phyloP scores from a whole-genome alignment of 176 grass and related monocot species.

The Oryza longistaminata region DNA sequence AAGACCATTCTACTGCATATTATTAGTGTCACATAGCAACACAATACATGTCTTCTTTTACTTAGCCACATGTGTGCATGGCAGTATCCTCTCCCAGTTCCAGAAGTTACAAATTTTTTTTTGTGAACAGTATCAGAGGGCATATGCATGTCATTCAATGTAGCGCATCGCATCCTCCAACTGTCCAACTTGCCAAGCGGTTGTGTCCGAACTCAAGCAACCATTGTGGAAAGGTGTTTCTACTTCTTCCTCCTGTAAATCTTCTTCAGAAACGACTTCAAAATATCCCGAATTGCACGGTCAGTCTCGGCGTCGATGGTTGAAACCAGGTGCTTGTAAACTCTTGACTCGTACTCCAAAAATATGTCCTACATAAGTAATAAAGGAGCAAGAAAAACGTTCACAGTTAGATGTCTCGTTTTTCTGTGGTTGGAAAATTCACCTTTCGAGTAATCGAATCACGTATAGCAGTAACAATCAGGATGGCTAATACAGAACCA shows the following conservation, averaged over 20 bases:
- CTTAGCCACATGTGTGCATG: no score
- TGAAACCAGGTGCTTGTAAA: conserved; percentile 60
- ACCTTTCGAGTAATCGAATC: no score
- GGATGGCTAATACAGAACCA: not conserved
- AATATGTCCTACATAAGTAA: conserved; percentile 47
- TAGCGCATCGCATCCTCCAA: not conserved
- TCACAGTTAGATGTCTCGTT: no score
- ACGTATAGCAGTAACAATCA: no score
- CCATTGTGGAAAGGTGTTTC: not conserved
- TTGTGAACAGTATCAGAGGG: not conserved
- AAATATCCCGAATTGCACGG: conserved; percentile 47
- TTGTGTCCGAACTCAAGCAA: not conserved
- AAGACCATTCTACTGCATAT: not conserved
- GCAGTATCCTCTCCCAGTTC: no score
- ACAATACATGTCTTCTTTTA: not conserved
- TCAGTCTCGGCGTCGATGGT: conserved; percentile 52
- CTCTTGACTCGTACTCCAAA: conserved; percentile 61
- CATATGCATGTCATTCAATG: not conserved
- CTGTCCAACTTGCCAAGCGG: not conserved
- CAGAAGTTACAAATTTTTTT: not conserved
- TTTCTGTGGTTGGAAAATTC: no score
- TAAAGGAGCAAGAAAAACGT: not conserved
- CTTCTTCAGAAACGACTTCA: conserved; percentile 64
- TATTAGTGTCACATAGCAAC: not conserved
- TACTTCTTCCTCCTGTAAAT: conserved; percentile 72